Conservation (phyloP, 148 eudicot species). For the Persicaria maculosa region DNA sequence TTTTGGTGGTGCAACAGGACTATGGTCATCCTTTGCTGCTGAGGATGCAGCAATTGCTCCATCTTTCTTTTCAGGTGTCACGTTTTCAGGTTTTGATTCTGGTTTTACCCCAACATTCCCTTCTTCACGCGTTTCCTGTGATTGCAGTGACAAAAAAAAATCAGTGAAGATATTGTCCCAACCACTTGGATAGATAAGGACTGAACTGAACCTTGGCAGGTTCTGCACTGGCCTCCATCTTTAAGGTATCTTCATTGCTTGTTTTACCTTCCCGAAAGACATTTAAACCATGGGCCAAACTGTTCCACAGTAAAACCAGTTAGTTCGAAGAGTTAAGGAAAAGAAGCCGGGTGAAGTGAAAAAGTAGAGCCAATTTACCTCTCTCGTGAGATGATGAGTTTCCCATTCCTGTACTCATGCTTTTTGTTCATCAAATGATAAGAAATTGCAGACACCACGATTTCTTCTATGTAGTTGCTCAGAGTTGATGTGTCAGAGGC, state of each 20-base stretch:
- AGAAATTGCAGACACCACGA: conserved; percentile 80
- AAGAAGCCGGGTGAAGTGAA: background rate
- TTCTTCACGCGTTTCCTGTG: conserved; percentile 32
- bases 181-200: background rate
- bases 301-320: conserved; percentile 24
- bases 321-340: background rate
- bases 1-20: conserved; percentile 38
- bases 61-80: conserved; percentile 31
- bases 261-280: conserved; percentile 69
- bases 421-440: conserved; percentile 73
- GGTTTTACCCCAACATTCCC: conserved; percentile 29
- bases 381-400: conserved; percentile 66
- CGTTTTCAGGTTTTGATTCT: conserved; percentile 36
- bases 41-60: conserved; percentile 31
- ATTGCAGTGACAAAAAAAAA: conserved; percentile 8
- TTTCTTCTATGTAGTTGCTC: conserved; percentile 77
- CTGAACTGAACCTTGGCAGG: conserved; percentile 27
- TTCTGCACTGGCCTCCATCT: conserved; percentile 42
- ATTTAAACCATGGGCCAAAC: conserved; percentile 80
- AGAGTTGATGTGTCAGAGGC: conserved; percentile 53
- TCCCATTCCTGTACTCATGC: conserved; percentile 75
- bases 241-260: conserved; percentile 32
- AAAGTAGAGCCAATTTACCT: conserved; percentile 32
- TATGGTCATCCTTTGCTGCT: conserved; percentile 29
- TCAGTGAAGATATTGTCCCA: background rate